Evolutionary conservation across 306 rosid genomes (phyloP).

Genomic region (Dicorynia guianensis): DNA sequence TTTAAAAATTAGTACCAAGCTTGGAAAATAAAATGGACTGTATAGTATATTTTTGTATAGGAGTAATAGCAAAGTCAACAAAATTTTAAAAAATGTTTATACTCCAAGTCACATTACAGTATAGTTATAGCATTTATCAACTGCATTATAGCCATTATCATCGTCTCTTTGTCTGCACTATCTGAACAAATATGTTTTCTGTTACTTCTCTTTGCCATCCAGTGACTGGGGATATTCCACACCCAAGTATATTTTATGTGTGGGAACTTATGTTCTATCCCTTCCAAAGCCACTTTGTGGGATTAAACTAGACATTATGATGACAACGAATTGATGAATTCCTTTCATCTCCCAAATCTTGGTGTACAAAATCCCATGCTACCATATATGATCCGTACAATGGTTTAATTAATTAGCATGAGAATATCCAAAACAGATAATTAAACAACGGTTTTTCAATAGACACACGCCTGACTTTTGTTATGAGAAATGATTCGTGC

Average conservation of each 20-base stretch:
- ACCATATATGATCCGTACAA: too few relatives aligned
- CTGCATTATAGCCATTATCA: constrained; percentile 48
- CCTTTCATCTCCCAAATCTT: constrained; percentile 18
- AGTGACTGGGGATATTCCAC: constrained; percentile 50
- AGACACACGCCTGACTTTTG: constrained; percentile 6
- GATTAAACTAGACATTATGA: constrained; percentile 33
- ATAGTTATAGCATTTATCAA: constrained; percentile 43
- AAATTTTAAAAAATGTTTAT: background rate
- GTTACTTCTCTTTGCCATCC: constrained; percentile 56
- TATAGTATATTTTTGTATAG: too few relatives aligned
- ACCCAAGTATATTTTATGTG: constrained; percentile 39
- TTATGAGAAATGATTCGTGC: too few relatives aligned
- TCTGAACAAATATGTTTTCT: constrained; percentile 58
- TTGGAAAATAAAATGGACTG: too few relatives aligned
- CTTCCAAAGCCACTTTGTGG: constrained; percentile 39
- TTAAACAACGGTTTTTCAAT: background rate
- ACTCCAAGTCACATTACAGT: constrained; percentile 24
- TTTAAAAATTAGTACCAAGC: constrained; percentile 1
- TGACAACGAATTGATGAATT: constrained; percentile 40
- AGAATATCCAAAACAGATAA: background rate
- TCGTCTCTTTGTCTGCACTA: constrained; percentile 60
- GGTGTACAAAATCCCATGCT: background rate
- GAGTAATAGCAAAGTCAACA: too few relatives aligned
- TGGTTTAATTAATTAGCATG: too few relatives aligned
- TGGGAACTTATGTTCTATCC: constrained; percentile 47